Base-by-base conservation (phyloP, 2,329 filamentous ascomycete species). In the Lecanicillium sp. region DNA sequence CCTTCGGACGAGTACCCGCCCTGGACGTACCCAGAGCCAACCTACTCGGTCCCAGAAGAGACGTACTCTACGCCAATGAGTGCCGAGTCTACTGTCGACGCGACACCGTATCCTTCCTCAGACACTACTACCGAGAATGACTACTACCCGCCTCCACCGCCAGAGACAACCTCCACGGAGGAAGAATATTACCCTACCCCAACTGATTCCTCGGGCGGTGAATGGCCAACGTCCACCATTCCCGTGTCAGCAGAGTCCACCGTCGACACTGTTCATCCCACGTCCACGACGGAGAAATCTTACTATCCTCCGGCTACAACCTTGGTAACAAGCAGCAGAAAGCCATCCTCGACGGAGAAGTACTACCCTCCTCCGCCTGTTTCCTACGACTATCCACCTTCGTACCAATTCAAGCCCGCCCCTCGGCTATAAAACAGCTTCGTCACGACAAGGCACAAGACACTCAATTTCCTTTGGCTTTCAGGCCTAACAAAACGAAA, bases 241-340 rank as follows among this genome's bases (percentile, higher is more conserved):
- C 7, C 22, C 22, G 11, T 25, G 7, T 25, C 22, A 25, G 22
- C 22, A 25, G 22, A 25, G 22, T 25, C 22, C 6, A 25, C 22
- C 22, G 22, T 25, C 22, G 22, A 25, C 22, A 11, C 22, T 7
- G 22, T 25, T 11, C 22, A 25, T 25, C 22, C 22, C 7, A 7
- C 22, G 6, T 25, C 22, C 22, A 25, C 7, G 6, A 6, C 11
- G 22, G 22, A 11, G 7, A 6, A 25, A 11, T 25, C 22, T 7
- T 39, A 10, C 14, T n/a, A 9, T 4, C 36, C 9, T 6, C 17
- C 32, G 19, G 27, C 39, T 7, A 36, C 39, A 14, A 40, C 39
- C 15, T 4, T 36, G 28, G 17, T 32, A 15, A 40, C 39, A 10
- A 41, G 33, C 29, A 41, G 39, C 17, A 33, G 29, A 13, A 14